Base-by-base conservation (phyloP, 805 yeast genomes). In the Barnettozyma salicaria region DNA sequence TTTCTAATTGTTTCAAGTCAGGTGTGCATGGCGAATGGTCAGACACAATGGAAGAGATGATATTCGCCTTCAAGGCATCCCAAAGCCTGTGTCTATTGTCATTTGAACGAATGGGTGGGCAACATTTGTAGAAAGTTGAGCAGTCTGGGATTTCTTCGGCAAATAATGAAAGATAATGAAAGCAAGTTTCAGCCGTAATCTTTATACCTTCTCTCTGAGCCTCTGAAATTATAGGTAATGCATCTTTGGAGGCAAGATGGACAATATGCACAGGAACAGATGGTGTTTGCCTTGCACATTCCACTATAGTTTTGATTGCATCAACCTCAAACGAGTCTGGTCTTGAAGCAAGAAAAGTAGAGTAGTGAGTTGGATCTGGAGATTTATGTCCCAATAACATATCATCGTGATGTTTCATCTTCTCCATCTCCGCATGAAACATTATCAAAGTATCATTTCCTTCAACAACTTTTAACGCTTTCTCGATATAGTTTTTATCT, bases 21-120 rank as follows among this genome's bases (percentile, higher is more conserved):
- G 97, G 95, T 0, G 96, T 86, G 61, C 97, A 89, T 3, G 97
- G 97, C 4, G 96, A 85, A 61, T 89, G 97, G 59, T 89, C 97
- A 10, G 95, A 83, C 6, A 90, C 97, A 5, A 89, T 95, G 4
- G 96, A 78, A 12, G 84, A 74, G 42, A 89, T 80, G 22, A 78
- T 63, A 25, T 76, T 78, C 17, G 69, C 68, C 37, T 73, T 58
- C 23, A 90, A 65, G 0, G 90, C 97, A 39, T 70, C 62, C 97
- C 97, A 90, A 31, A 89, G 69, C 25, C 72, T 67, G 29, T 68
- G 60, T 47, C 92, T 70, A 59, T 90, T 90, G 30, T 70, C 68
- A 44, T 80, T 78, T 2, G 82, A 66, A 43, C 97, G 68, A 47
- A 89, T 89, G 2, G 97, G 97, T 2, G 97, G 97, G 58, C 96